A percentile compares a stretch with the other conserved stretches of the same genome.
These are phyloP conservation scores for Arctostaphylos glauca DNA, from an alignment of 148 eudicot genomes.

Conservation along the genomic window DNA sequence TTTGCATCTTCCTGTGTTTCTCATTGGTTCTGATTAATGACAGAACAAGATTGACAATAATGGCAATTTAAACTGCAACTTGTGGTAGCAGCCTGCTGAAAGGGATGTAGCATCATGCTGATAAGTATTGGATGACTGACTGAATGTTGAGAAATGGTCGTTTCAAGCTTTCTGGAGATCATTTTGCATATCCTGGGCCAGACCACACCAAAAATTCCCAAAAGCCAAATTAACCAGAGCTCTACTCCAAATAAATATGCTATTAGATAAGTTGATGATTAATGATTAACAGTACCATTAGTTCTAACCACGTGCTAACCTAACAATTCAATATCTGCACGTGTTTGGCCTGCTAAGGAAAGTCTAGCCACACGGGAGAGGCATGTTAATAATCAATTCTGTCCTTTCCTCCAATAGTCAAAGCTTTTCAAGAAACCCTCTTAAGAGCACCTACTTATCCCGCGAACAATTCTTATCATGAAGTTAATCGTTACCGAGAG, in stretches of 20 bases:
- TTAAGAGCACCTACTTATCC: neutral
- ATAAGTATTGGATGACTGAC: neutral
- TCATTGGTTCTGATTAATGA: no score
- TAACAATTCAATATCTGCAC: no score
- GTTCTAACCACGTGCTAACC: no score
- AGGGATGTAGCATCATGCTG: neutral
- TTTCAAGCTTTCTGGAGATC: neutral
- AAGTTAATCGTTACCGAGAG: neutral
- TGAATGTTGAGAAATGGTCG: neutral
- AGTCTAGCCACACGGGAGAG: no score
- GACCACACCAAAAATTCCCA: neutral
- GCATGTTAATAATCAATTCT: neutral
- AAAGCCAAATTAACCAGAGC: neutral
- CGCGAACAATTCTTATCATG: neutral
- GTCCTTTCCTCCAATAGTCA: neutral
- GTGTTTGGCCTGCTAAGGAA: no score
- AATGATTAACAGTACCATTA: no score
- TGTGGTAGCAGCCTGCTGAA: neutral
- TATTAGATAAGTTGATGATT: neutral
- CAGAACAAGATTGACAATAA: no score
- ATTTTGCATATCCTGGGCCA: constrained; percentile 1
- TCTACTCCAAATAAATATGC: neutral
- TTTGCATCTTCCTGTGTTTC: neutral
- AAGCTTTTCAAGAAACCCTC: neutral
- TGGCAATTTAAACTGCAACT: no score